Evolutionary conservation across 2,329 filamentous ascomycete genomes (phyloP), one percentile per base, ranked within the genome.

Genomic region (Beauveria caledonica): DNA sequence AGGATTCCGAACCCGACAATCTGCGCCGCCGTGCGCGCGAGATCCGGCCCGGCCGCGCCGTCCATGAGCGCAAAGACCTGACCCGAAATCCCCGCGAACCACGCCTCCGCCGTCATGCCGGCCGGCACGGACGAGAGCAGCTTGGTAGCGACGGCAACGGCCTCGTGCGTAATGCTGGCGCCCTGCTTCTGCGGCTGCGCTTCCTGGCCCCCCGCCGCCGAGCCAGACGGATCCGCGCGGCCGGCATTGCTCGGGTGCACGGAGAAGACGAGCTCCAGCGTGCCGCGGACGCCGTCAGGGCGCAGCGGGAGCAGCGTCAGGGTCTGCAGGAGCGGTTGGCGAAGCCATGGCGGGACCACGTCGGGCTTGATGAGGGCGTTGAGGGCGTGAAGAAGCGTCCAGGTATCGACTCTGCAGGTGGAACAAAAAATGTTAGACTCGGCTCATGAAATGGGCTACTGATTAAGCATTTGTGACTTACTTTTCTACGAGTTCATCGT

Each of bases 181-280:
- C 85, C 84, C 68, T 79, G 75, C 58, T 81, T 84, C 65, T 83
- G 80, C 1, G 79, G 75, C 4, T 68, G 67, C 2, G 74, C 74
- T 58, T 81, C 84, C 65, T 82, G 80, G 0, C 79, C 67, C 11
- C 33, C 33, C 11, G 33, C 33, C 33, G 5, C 33, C 33, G 33
- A 36, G 2, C 74, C 70, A 1, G 73, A 73, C 59, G 79, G 77
- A 7, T 75, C 71, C 0, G 69, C 58, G 65, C 72, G 71, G 60
- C 75, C 70, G 7, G 73, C 72, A 64, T 75, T 77, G 63, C 81
- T 78, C 0, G 86, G 82, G 63, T 89, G 86, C 7, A 88, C 84
- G 1, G 86, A 80, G 61, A 89, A 87, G 40, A 90, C 78, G 67
- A 90, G 90, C 67, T 90, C 87, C 63, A 90, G 77, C 0, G 85